A percentile compares a stretch with the other conserved stretches of the same genome.
phyloP scores from a whole-genome alignment of 108 stramenopile genomes.

The Skeletonema marinoi region DNA sequence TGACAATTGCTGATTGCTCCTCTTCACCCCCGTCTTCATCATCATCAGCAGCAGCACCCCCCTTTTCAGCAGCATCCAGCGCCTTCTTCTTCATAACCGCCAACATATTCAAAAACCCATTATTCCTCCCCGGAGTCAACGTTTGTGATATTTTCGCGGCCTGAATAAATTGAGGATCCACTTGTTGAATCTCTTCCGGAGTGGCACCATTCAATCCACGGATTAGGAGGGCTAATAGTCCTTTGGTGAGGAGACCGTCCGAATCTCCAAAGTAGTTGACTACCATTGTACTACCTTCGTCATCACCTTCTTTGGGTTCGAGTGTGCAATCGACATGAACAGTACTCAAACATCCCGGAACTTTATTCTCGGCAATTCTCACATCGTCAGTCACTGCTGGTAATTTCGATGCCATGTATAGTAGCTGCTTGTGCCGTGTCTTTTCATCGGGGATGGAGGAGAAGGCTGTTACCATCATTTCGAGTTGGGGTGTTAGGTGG shows the following conservation, averaged over 20 bases:
- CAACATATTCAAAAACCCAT: constrained; percentile 98
- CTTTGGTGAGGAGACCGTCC: constrained; percentile 94
- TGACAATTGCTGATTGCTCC: background rate
- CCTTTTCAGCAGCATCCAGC: constrained; percentile 30
- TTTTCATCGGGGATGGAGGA: constrained; percentile 83
- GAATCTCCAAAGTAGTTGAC: constrained; percentile 92
- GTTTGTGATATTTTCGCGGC: constrained; percentile 85
- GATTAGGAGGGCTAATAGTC: constrained; percentile 90
- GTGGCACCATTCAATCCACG: constrained; percentile 79
- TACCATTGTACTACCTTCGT: constrained; percentile 28
- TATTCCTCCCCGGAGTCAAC: constrained; percentile 95
- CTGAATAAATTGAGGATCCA: constrained; percentile 91
- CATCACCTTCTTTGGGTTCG: constrained; percentile 43
- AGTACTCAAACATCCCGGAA: constrained; percentile 91
- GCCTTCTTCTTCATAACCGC: constrained; percentile 89
- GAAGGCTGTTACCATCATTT: constrained; percentile 81
- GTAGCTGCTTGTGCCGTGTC: constrained; percentile 93
- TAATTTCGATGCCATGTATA: constrained; percentile 89
- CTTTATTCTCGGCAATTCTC: constrained; percentile 82
- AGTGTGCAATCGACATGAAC: constrained; percentile 77
- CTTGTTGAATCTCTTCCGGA: constrained; percentile 68
- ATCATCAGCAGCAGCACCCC: background rate
- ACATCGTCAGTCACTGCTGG: constrained; percentile 53
- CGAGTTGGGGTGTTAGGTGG: constrained; percentile 79
- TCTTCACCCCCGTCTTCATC: constrained; percentile 5